These are phyloP conservation scores for Ogataea zsoltii DNA, from an alignment of 805 yeast genomes.

Conservation along the genomic window DNA sequence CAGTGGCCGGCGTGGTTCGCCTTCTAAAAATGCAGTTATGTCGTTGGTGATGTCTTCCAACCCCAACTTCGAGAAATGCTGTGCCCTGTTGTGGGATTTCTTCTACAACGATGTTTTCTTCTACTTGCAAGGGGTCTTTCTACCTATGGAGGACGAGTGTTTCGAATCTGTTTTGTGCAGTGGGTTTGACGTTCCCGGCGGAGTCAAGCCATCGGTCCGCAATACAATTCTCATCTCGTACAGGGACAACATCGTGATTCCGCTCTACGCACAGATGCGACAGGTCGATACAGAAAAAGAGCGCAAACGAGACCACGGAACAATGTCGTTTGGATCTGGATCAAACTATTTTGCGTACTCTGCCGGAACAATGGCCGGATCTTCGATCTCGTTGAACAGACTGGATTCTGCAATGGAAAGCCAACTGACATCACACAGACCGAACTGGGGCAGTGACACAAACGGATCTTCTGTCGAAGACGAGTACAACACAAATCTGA, in stretches of 20 bases:
- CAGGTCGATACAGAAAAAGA: constrained; percentile 29
- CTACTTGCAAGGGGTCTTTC: constrained; percentile 58
- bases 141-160: constrained; percentile 54
- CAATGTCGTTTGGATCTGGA: constrained; percentile 10
- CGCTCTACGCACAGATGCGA: constrained; percentile 47
- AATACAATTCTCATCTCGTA: constrained; percentile 46
- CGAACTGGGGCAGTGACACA: background rate
- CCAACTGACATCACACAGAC: background rate
- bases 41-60: constrained; percentile 7
- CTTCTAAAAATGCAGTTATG: constrained; percentile 28
- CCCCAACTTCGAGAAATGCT: constrained; percentile 33
- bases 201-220: constrained; percentile 31
- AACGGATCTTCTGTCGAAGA: constrained; percentile 4
- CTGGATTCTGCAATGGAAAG: constrained; percentile 1
- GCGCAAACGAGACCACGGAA: constrained; percentile 15
- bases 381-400: constrained; percentile 9
- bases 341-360: constrained; percentile 1
- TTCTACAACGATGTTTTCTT: constrained; percentile 58
- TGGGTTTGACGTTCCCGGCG: constrained; percentile 3
- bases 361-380: constrained; percentile 6
- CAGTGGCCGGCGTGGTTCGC: constrained; percentile 8
- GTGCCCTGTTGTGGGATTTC: constrained; percentile 53
- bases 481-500: constrained; percentile 13
- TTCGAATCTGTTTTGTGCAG: constrained; percentile 4
- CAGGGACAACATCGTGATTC: constrained; percentile 54